Evolutionary conservation across 257 asterid genomes (phyloP).

Genomic region (Capsicum chinense): DNA sequence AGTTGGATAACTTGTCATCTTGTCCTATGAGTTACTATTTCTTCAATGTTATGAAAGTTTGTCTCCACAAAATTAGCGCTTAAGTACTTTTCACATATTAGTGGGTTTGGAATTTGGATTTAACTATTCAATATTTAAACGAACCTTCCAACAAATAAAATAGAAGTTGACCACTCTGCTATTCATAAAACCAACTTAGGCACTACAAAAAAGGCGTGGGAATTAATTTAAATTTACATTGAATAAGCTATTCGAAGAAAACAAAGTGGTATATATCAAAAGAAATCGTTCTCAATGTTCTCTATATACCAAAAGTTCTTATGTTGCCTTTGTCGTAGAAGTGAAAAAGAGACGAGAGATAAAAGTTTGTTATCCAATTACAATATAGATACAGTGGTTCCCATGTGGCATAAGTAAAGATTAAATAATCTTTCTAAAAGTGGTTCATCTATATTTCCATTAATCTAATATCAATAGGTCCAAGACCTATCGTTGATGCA

Average conservation of each 20-base stretch:
- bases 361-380: neutral
- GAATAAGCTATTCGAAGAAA: too few species aligned
- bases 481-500: neutral
- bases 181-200: too few species aligned
- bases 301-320: neutral
- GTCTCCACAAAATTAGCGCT: too few species aligned
- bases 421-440: neutral
- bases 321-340: neutral
- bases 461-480: neutral
- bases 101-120: too few species aligned
- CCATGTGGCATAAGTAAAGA: neutral
- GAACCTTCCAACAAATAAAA: too few species aligned
- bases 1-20: conserved; percentile 3
- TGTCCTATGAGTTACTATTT: neutral
- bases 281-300: neutral
- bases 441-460: neutral
- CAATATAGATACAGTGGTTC: neutral
- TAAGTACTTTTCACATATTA: too few species aligned
- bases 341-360: neutral
- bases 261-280: neutral
- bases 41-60: neutral
- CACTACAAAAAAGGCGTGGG: neutral
- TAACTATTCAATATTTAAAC: too few species aligned
- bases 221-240: too few species aligned
- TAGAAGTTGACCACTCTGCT: neutral